phyloP scores from a whole-genome alignment of 2,329 filamentous ascomycete genomes.

The Dryadomyces sulphureus region DNA sequence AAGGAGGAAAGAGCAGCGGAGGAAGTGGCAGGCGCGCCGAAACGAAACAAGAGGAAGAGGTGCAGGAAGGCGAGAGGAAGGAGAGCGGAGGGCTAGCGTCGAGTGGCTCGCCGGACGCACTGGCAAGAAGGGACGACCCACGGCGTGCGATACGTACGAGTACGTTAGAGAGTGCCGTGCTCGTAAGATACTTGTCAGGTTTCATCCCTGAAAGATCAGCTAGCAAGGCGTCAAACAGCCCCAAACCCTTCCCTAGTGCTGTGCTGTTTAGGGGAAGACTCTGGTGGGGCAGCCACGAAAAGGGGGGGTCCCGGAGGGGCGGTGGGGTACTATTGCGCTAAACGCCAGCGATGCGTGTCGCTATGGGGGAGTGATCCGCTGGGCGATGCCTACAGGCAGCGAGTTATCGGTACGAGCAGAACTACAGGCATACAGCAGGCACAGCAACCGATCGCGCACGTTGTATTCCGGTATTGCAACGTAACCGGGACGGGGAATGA shows the following conservation, averaged over 20 bases:
- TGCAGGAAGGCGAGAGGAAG: background rate
- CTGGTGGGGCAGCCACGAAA: background rate
- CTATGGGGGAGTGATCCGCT: background rate
- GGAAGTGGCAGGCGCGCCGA: too few relatives aligned
- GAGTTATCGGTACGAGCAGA: too few relatives aligned
- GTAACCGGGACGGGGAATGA: too few relatives aligned
- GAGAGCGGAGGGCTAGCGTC: background rate
- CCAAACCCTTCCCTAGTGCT: background rate
- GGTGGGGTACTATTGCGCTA: slow-evolving; percentile 2
- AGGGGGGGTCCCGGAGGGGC: background rate
- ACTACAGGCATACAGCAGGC: too few relatives aligned
- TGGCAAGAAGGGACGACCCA: background rate
- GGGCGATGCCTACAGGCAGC: background rate
- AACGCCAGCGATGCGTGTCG: background rate
- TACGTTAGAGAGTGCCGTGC: slow-evolving; percentile 1
- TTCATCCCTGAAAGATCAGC: slow-evolving; percentile 4
- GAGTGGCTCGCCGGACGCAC: background rate
- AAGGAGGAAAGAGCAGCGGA: background rate
- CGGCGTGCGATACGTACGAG: background rate
- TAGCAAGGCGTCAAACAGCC: slow-evolving; percentile 1
- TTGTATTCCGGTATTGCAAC: too few relatives aligned
- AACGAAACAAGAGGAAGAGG: background rate
- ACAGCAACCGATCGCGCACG: too few relatives aligned
- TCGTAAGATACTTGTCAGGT: slow-evolving; percentile 1
- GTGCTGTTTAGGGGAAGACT: background rate